Conservation (phyloP, 1,284 basidiomycete species). For the Tilletia setariae region DNA sequence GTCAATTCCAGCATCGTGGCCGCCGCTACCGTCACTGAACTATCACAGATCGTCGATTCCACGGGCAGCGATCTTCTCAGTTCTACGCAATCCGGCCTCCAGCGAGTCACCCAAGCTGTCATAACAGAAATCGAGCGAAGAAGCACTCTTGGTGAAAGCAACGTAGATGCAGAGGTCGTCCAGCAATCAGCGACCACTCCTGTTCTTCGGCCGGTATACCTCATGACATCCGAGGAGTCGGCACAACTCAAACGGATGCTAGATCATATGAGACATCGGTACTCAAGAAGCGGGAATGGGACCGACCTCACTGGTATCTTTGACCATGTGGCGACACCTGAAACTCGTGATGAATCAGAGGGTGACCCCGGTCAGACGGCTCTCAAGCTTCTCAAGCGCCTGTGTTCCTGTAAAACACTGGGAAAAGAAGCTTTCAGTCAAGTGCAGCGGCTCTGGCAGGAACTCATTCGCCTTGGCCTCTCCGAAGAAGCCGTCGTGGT, state of each 20-base stretch:
- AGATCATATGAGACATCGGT: background rate
- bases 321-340: background rate
- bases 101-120: background rate
- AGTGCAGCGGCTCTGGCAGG: background rate
- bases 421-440: background rate
- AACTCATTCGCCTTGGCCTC: background rate
- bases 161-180: background rate
- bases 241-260: background rate
- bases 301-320: background rate
- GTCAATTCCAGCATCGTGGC: too few species aligned
- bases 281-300: background rate
- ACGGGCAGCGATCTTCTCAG: background rate
- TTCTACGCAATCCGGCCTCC: background rate
- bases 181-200: too few species aligned
- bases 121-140: background rate
- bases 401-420: background rate
- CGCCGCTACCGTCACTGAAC: background rate
- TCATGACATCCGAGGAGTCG: background rate
- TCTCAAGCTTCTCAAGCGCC: background rate
- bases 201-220: background rate
- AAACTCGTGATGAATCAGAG: background rate
- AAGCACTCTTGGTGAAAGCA: background rate
- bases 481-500: background rate
- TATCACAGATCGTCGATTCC: background rate
- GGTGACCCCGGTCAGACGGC: background rate